Evolutionary conservation across 352 stramenopile genomes (phyloP).

Genomic region (Peronospora farinosa): DNA sequence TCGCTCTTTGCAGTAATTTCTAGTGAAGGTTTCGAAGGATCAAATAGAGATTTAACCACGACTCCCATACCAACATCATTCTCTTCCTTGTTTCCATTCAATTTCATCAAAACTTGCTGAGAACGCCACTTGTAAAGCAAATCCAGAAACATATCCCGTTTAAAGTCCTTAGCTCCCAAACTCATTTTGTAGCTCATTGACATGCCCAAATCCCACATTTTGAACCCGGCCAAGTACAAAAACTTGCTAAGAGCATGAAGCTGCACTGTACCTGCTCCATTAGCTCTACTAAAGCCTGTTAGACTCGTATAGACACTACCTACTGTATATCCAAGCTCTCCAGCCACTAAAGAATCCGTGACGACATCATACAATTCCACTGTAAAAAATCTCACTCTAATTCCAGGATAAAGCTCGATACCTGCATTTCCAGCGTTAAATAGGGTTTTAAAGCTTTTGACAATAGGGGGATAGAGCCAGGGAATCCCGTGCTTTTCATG

Average conservation of each 20-base stretch:
- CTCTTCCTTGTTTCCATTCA: slow-evolving; percentile 35
- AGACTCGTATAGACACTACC: slow-evolving; percentile 89
- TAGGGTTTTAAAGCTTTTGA: slow-evolving; percentile 72
- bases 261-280: slow-evolving; percentile 78
- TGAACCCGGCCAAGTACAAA: slow-evolving; percentile 65
- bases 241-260: slow-evolving; percentile 71
- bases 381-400: slow-evolving; percentile 81
- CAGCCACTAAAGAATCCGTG: slow-evolving; percentile 74
- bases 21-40: slow-evolving; percentile 31
- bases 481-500: slow-evolving; percentile 88
- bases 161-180: slow-evolving; percentile 62
- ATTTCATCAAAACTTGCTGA: slow-evolving; percentile 42
- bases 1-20: slow-evolving; percentile 3
- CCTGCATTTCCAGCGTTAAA: slow-evolving; percentile 51
- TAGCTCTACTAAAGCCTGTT: slow-evolving; percentile 70
- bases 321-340: slow-evolving; percentile 91
- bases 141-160: slow-evolving; percentile 65
- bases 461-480: slow-evolving; percentile 90
- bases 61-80: slow-evolving; percentile 34
- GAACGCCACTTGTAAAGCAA: slow-evolving; percentile 58
- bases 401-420: slow-evolving; percentile 51
- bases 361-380: slow-evolving; percentile 86
- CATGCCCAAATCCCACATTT: slow-evolving; percentile 87
- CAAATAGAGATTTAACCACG: slow-evolving; percentile 50
- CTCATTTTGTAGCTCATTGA: slow-evolving; percentile 86